Percentiles rank a stretch among this genome's conserved stretches.
phyloP scores from a whole-genome alignment of 192 early-diverging fungal species.

The Rhizophagus clarus region DNA sequence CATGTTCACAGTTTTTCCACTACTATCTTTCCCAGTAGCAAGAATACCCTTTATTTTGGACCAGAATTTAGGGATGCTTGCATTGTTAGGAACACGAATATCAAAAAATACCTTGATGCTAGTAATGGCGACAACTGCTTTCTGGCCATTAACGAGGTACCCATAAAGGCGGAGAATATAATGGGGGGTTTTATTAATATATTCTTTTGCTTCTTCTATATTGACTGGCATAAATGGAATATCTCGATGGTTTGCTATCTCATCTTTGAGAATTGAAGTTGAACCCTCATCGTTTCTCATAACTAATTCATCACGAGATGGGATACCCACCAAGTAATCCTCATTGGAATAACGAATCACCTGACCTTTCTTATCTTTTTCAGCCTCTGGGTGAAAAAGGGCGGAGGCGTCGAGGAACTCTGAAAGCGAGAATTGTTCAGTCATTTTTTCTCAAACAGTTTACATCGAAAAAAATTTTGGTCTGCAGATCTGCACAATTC shows the following conservation, averaged over 20 bases:
- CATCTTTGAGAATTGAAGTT: background rate
- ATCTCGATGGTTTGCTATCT: background rate
- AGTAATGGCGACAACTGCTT: slow-evolving; percentile 10
- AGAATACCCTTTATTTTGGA: slow-evolving; percentile 13
- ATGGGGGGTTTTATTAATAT: background rate
- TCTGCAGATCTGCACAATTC: too few species aligned
- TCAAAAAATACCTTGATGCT: too few species aligned
- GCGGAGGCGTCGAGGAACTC: too few species aligned
- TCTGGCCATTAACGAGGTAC: slow-evolving; percentile 3
- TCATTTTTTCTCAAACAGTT: too few species aligned
- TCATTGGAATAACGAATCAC: background rate
- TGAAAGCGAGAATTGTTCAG: too few species aligned
- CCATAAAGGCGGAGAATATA: slow-evolving; percentile 11
- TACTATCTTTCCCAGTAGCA: background rate
- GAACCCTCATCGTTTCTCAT: slow-evolving; percentile 1
- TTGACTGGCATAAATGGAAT: slow-evolving; percentile 16
- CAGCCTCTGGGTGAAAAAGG: background rate
- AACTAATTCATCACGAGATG: background rate
- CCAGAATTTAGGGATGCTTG: too few species aligned
- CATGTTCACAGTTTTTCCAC: background rate
- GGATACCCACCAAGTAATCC: background rate
- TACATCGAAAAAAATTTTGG: too few species aligned
- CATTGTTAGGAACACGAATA: too few species aligned
- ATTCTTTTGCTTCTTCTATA: slow-evolving; percentile 16
- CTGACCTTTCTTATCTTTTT: background rate